Base-by-base conservation (phyloP, 192 early-diverging fungal genomes). In the Borealophlyctis nickersoniae region DNA sequence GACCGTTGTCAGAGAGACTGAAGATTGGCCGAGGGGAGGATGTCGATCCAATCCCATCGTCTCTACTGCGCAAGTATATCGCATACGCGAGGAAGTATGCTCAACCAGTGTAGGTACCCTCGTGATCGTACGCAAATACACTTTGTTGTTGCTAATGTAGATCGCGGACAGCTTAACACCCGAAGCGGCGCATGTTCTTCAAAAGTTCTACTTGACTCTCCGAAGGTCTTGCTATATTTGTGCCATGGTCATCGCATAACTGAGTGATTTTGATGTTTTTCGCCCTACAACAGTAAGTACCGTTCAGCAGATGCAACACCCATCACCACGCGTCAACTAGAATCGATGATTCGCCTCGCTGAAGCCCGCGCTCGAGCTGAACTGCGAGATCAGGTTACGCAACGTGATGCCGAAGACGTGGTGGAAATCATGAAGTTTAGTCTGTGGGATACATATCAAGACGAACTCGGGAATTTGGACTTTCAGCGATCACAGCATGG, bases 281-380 rank as follows among this genome's bases (percentile, higher is more conserved):
- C n/a, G n/a, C n/a, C n/a, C n/a, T n/a, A n/a, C n/a, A 19, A 29
- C 36, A 73, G 71, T 50, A 80, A 72, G 56, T 82, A 88, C 71
- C 84, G 82, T 2, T 77, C 77, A 19, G 70, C 84, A 2, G 86
- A 88, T 69, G 83, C 84, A 53, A 89, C 85, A 11, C 82, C 88
- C 0, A 92, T 93, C 45, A 93, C 91, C 4, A 91, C 89, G 0
- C 71, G 89, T 24, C 91, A 93, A 66, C 75, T 93, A 1, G 92
- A 93, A 69, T 89, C 90, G 7, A 75, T 92, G 73, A 83, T 91
- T 30, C 72, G 87, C 14, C 69, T 92, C 63, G 79, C 88, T 0
- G 88, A 92, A 77, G 92, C 91, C 0, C 77, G 89, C 7, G 92
- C 92, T 0, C 78, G 89, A 0, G 79, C 83, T 13, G 92, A 90